Evolutionary conservation across 495 filamentous ascomycete species (phyloP).

Genomic region (Barbatosphaeria neglecta): DNA sequence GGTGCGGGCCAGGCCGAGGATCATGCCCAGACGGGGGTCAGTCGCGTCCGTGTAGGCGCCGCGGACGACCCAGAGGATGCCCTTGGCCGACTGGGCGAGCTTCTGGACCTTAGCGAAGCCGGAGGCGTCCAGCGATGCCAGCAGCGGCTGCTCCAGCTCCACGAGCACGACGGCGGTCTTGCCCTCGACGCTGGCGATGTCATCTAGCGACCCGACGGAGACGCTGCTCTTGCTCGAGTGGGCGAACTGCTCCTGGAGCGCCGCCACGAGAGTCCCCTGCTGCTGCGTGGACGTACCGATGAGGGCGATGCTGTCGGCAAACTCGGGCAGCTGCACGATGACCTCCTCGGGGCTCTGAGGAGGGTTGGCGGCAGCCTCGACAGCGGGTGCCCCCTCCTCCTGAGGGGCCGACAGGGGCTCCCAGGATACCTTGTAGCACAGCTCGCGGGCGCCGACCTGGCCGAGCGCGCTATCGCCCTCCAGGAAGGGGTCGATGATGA

Average conservation of each 20-base stretch:
- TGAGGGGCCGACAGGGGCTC: slow-evolving; percentile 25
- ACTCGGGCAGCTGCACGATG: background rate
- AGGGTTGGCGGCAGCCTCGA: slow-evolving; percentile 1
- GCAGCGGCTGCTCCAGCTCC: slow-evolving; percentile 18
- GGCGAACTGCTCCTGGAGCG: slow-evolving; percentile 8
- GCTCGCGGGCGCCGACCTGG: slow-evolving; percentile 8
- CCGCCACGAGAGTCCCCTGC: slow-evolving; percentile 5
- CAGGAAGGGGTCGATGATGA: slow-evolving; percentile 18
- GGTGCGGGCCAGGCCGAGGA: slow-evolving; percentile 19
- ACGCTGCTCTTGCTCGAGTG: slow-evolving; percentile 8
- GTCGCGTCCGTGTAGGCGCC: slow-evolving; percentile 25
- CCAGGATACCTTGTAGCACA: slow-evolving; percentile 34
- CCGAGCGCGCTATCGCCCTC: slow-evolving; percentile 9
- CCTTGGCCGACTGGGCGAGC: slow-evolving; percentile 13
- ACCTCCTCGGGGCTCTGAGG: background rate
- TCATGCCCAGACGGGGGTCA: slow-evolving; percentile 14
- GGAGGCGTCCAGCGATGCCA: slow-evolving; percentile 8
- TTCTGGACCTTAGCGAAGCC: slow-evolving; percentile 17
- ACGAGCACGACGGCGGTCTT: slow-evolving; percentile 23
- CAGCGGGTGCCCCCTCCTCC: slow-evolving; percentile 8
- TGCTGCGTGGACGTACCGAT: background rate
- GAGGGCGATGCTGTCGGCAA: background rate
- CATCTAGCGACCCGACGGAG: slow-evolving; percentile 11
- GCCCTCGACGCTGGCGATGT: slow-evolving; percentile 2
- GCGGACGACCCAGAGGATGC: slow-evolving; percentile 37